These are phyloP conservation scores for Yarrowia phangngaensis DNA, from an alignment of 805 yeast genomes.

Conservation along the genomic window DNA sequence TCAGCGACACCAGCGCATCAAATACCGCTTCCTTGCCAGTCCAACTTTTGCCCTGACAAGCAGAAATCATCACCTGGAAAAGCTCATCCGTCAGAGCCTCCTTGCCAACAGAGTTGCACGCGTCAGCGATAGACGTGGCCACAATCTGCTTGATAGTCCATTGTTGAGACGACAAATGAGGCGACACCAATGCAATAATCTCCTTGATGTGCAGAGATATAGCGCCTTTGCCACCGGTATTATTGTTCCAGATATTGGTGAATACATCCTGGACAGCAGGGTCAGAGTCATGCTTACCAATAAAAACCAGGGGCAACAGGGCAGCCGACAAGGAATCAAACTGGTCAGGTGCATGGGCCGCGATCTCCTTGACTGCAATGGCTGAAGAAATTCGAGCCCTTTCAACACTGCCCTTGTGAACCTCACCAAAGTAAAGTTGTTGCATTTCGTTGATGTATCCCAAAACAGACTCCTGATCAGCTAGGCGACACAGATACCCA, in stretches of 20 bases:
- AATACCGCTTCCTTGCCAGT: slow-evolving; percentile 76
- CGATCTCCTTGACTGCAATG: slow-evolving; percentile 58
- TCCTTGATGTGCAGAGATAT: slow-evolving; percentile 66
- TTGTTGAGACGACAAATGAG: slow-evolving; percentile 52
- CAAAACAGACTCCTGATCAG: slow-evolving; percentile 50
- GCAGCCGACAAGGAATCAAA: slow-evolving; percentile 59
- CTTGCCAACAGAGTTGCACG: slow-evolving; percentile 48
- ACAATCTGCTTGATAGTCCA: slow-evolving; percentile 66
- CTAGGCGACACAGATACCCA: slow-evolving; percentile 70
- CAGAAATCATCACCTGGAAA: slow-evolving; percentile 52
- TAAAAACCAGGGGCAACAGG: slow-evolving; percentile 71
- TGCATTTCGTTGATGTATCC: slow-evolving; percentile 52
- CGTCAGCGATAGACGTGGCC: slow-evolving; percentile 61
- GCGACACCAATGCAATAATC: slow-evolving; percentile 52
- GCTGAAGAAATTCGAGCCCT: slow-evolving; percentile 53
- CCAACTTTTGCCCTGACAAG: slow-evolving; percentile 80
- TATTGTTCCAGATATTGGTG: slow-evolving; percentile 70
- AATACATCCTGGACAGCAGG: slow-evolving; percentile 48
- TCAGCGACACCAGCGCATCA: slow-evolving; percentile 60
- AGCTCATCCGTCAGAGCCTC: slow-evolving; percentile 37
- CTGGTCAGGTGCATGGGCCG: slow-evolving; percentile 63
- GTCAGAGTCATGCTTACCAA: slow-evolving; percentile 67
- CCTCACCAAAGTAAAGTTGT: slow-evolving; percentile 56
- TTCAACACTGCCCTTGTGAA: slow-evolving; percentile 43
- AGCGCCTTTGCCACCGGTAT: slow-evolving; percentile 70